These are phyloP conservation scores for Lithohypha guttulata DNA, from an alignment of 2,329 filamentous ascomycete genomes.

Conservation along the genomic window DNA sequence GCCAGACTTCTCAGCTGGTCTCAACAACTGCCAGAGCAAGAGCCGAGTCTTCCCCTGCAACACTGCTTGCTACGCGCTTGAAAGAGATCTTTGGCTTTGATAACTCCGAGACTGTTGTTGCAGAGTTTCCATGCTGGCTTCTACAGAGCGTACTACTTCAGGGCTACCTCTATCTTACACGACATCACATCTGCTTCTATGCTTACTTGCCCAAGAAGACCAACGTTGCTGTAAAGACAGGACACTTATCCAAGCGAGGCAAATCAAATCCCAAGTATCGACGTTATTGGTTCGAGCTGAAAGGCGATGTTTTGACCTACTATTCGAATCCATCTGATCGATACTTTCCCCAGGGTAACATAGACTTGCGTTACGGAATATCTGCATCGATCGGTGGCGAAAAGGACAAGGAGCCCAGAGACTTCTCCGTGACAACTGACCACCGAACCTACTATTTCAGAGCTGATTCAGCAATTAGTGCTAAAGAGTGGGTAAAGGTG, in stretches of 20 bases:
- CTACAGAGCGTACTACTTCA: slow-evolving; percentile 84
- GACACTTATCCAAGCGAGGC: slow-evolving; percentile 78
- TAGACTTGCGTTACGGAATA: slow-evolving; percentile 84
- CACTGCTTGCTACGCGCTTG: slow-evolving; percentile 57
- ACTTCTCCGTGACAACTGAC: slow-evolving; percentile 73
- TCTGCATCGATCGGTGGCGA: slow-evolving; percentile 64
- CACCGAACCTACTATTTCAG: slow-evolving; percentile 76
- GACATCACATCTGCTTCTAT: slow-evolving; percentile 91
- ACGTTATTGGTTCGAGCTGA: slow-evolving; percentile 86
- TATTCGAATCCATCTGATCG: slow-evolving; percentile 72
- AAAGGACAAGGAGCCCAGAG: slow-evolving; percentile 63
- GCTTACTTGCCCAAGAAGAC: slow-evolving; percentile 92
- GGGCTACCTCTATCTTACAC: slow-evolving; percentile 91
- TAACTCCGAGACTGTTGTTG: slow-evolving; percentile 69
- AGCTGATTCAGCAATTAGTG: slow-evolving; percentile 76
- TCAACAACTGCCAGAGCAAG: slow-evolving; percentile 20
- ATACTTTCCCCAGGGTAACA: slow-evolving; percentile 85
- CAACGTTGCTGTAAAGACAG: slow-evolving; percentile 68
- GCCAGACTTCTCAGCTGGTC: slow-evolving; percentile 15
- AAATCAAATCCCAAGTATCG: slow-evolving; percentile 78
- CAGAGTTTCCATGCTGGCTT: slow-evolving; percentile 88
- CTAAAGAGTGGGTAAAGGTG: slow-evolving; percentile 92
- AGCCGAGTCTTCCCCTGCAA: slow-evolving; percentile 35
- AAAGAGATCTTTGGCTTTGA: slow-evolving; percentile 82
- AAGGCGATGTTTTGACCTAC: slow-evolving; percentile 85